A percentile compares a stretch with the other conserved stretches of the same genome.
These are phyloP conservation scores for Eustoma russellianum DNA, from an alignment of 257 asterid genomes.

Conservation along the genomic window DNA sequence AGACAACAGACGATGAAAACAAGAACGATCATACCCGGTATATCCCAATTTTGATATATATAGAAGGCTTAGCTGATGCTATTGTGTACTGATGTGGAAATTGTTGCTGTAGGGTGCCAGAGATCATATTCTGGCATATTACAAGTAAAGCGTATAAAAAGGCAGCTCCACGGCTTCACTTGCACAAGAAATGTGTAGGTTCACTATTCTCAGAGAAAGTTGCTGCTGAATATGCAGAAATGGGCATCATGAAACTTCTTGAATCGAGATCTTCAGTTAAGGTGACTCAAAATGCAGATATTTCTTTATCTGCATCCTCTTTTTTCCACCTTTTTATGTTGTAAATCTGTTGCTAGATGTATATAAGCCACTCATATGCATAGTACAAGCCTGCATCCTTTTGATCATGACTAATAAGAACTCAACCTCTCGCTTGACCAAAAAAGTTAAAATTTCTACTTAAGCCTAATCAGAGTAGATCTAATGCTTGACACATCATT, in stretches of 20 bases:
- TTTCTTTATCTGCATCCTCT: background rate
- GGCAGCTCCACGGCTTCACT: conserved; percentile 33
- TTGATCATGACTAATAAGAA: background rate
- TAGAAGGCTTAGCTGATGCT: no score
- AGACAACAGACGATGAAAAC: no score
- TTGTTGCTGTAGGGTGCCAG: conserved; percentile 50
- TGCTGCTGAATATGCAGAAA: conserved; percentile 72
- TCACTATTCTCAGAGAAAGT: conserved; percentile 70
- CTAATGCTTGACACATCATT: no score
- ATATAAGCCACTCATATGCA: background rate
- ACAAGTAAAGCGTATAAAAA: conserved; percentile 51
- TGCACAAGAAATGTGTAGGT: conserved; percentile 44
- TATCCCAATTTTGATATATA: no score
- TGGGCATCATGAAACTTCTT: conserved; percentile 81
- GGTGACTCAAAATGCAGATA: conserved; percentile 25
- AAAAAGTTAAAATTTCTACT: no score
- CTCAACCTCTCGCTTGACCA: background rate
- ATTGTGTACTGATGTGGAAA: background rate
- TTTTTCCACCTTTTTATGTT: background rate
- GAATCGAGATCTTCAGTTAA: conserved; percentile 58
- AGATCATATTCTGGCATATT: conserved; percentile 85
- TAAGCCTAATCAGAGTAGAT: no score
- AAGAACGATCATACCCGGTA: no score
- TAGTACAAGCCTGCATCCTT: background rate
- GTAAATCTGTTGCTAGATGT: background rate